phyloP scores from a whole-genome alignment of 176 grass and related monocot genomes.

The Hsuehochloa calcarea region DNA sequence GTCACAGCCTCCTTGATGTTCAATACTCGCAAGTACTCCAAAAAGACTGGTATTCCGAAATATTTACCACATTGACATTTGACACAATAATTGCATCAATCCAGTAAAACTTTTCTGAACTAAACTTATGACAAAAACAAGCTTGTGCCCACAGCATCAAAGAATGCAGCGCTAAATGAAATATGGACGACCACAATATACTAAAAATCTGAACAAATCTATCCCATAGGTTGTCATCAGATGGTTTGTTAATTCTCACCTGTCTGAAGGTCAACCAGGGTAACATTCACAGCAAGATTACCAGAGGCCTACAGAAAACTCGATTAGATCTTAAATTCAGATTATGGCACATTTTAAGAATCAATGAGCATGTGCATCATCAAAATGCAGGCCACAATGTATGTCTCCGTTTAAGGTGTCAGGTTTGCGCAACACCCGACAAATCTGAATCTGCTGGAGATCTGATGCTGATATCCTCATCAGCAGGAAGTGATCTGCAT shows the following conservation, averaged over 20 bases:
- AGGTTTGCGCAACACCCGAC: slow-evolving; percentile 36
- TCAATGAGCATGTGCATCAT: slow-evolving; percentile 35
- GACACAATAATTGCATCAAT: neutral
- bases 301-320: slow-evolving; percentile 21
- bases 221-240: neutral
- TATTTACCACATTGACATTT: neutral
- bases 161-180: neutral
- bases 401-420: slow-evolving; percentile 37
- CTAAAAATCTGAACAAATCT: neutral
- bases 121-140: neutral
- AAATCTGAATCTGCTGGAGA: slow-evolving; percentile 32
- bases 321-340: slow-evolving; percentile 26
- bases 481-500: slow-evolving; percentile 31
- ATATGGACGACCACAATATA: neutral
- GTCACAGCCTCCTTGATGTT: slow-evolving; percentile 11
- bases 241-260: neutral
- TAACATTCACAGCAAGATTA: slow-evolving; percentile 23
- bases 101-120: neutral
- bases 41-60: neutral
- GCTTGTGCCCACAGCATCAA: neutral
- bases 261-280: slow-evolving; percentile 32
- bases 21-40: neutral
- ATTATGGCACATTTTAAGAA: slow-evolving; percentile 40
- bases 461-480: slow-evolving; percentile 41
- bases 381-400: slow-evolving; percentile 34